Conservation (phyloP, 2,329 filamentous ascomycete species). For the Exophiala oligosperma region DNA sequence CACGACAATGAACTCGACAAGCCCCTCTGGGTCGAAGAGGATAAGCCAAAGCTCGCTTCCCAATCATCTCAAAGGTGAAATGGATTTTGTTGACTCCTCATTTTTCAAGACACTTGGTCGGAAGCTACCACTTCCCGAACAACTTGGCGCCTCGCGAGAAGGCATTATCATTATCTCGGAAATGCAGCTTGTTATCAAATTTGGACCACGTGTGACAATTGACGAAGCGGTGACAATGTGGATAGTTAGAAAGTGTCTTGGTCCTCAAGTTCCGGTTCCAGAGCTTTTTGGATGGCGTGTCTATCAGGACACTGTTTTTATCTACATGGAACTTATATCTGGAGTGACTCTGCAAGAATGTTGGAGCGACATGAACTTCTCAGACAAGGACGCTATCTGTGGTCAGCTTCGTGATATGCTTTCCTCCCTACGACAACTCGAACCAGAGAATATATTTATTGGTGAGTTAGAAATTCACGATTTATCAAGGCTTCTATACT, state of each 20-base stretch:
- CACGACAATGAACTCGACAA: too few relatives aligned
- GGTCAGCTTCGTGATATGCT: not conserved
- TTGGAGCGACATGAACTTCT: constrained; percentile 26
- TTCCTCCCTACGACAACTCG: not conserved
- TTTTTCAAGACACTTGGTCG: constrained; percentile 28
- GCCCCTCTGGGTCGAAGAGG: too few relatives aligned
- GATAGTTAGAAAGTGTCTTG: too few relatives aligned
- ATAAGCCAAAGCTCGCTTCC: too few relatives aligned
- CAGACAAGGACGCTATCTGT: not conserved
- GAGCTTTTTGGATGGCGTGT: constrained; percentile 39
- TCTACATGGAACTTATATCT: constrained; percentile 38
- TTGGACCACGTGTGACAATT: not conserved
- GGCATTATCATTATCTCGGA: constrained; percentile 13
- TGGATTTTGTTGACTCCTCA: constrained; percentile 31
- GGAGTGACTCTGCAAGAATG: constrained; percentile 32
- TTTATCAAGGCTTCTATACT: too few relatives aligned
- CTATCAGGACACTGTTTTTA: constrained; percentile 30
- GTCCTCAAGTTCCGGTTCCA: constrained; percentile 3
- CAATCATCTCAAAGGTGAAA: too few relatives aligned
- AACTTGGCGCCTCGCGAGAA: not conserved
- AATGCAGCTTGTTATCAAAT: constrained; percentile 3
- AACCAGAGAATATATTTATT: not conserved
- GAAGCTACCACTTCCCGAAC: not conserved
- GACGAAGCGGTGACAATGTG: not conserved
- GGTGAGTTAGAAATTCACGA: too few relatives aligned